phyloP scores from a whole-genome alignment of 192 early-diverging fungal species.

The Backusella westeae region DNA sequence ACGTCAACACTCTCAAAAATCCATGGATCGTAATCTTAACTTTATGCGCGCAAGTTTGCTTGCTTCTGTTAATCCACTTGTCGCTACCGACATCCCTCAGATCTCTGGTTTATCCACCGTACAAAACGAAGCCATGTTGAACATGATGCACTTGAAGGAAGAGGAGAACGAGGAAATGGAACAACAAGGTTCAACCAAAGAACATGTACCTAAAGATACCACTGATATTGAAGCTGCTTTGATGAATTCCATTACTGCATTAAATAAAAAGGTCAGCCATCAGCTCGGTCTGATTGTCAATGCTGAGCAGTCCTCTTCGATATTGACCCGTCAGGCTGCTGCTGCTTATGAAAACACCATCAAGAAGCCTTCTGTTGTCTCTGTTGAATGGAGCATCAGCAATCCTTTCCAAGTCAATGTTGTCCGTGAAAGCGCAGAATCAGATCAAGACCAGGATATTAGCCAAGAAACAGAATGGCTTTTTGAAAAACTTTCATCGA shows the following conservation, averaged over 20 bases:
- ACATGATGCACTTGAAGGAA: neutral
- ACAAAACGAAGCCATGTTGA: conserved; percentile 8
- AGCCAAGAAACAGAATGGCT: conserved; percentile 7
- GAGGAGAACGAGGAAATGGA: neutral
- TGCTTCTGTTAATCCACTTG: conserved; percentile 22
- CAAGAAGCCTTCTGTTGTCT: neutral
- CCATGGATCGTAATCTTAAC: conserved; percentile 19
- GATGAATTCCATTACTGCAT: neutral
- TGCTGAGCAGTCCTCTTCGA: conserved; percentile 14
- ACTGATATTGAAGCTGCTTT: neutral
- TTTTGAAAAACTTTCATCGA: neutral
- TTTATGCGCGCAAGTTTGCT: conserved; percentile 25
- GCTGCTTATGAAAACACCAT: neutral
- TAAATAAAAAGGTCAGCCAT: conserved; percentile 20
- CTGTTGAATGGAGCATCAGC: conserved; percentile 10
- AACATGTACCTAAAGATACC: neutral
- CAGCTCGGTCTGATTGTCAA: conserved; percentile 26
- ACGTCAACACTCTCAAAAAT: conserved; percentile 1
- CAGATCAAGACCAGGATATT: neutral
- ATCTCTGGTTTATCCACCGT: neutral
- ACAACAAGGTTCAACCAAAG: neutral
- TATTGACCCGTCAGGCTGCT: conserved; percentile 10
- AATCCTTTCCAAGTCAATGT: conserved; percentile 10
- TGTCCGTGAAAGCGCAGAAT: neutral
- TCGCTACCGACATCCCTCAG: conserved; percentile 11